Conservation (phyloP, 257 asterid species). For the Solanum chaucha region DNA sequence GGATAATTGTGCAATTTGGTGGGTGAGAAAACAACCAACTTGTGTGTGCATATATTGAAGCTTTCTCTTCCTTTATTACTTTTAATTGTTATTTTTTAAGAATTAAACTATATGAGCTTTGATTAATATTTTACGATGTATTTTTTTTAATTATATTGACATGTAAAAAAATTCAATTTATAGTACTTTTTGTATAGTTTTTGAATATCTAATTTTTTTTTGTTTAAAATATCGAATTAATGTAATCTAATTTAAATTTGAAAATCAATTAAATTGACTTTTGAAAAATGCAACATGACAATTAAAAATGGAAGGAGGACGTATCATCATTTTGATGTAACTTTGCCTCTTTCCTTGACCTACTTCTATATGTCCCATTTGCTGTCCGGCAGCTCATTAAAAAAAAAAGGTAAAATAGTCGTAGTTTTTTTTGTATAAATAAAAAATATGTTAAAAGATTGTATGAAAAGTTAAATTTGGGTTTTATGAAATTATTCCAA, state of each 20-base stretch:
- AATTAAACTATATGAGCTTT: no score
- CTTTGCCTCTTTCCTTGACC: neutral
- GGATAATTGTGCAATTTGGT: neutral
- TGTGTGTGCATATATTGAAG: neutral
- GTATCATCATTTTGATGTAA: neutral
- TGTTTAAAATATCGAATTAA: no score
- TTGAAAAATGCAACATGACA: rapidly evolving
- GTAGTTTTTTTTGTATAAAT: neutral
- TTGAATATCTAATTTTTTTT: no score
- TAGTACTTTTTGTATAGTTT: no score
- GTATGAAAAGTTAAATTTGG: neutral
- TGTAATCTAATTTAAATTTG: no score
- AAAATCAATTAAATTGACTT: no score
- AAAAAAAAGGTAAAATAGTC: neutral
- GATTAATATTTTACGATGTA: rapidly evolving
- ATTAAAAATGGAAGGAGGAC: no score
- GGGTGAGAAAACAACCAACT: neutral
- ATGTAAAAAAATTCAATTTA: no score
- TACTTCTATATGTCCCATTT: neutral
- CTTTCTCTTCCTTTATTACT: no score
- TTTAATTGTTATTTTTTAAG: no score
- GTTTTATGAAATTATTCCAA: neutral
- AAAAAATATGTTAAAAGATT: neutral
- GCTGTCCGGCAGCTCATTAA: neutral
- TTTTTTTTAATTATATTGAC: no score